Evolutionary conservation across 148 eudicot genomes (phyloP).

Genomic region (Cornus kousa): DNA sequence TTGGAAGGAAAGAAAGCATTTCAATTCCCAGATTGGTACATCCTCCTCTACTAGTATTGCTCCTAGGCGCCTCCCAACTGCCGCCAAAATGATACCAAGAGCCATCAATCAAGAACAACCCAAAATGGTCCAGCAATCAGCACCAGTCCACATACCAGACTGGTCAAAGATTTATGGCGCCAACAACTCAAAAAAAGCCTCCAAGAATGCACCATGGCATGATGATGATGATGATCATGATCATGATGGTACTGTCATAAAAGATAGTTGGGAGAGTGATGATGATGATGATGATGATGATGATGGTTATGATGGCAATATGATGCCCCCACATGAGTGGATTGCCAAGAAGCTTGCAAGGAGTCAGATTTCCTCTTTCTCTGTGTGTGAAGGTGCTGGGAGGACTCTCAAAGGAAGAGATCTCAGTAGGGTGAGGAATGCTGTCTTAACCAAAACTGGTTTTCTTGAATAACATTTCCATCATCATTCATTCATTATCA

Average conservation of each 20-base stretch:
- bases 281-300: conserved; percentile 29
- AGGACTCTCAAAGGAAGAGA: conserved; percentile 84
- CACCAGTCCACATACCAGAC: conserved; percentile 72
- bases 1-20: conserved; percentile 14
- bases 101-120: conserved; percentile 20
- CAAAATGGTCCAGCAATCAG: conserved; percentile 44
- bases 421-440: conserved; percentile 69
- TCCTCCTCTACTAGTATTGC: conserved; percentile 20
- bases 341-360: conserved; percentile 54
- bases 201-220: conserved; percentile 24
- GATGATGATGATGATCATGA: conserved; percentile 21
- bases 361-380: conserved; percentile 45
- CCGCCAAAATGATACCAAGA: conserved; percentile 56
- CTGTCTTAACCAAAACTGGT: conserved; percentile 54
- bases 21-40: background rate
- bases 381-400: conserved; percentile 81
- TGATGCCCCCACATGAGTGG: conserved; percentile 76
- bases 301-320: conserved; percentile 19
- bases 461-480: conserved; percentile 26
- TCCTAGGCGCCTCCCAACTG: conserved; percentile 41
- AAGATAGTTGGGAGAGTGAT: conserved; percentile 22
- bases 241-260: conserved; percentile 4
- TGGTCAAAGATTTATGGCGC: conserved; percentile 70
- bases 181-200: conserved; percentile 17
- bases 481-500: conserved; percentile 2